phyloP scores from a whole-genome alignment of 2,329 filamentous ascomycete species.

The Cladosporium halotolerans region DNA sequence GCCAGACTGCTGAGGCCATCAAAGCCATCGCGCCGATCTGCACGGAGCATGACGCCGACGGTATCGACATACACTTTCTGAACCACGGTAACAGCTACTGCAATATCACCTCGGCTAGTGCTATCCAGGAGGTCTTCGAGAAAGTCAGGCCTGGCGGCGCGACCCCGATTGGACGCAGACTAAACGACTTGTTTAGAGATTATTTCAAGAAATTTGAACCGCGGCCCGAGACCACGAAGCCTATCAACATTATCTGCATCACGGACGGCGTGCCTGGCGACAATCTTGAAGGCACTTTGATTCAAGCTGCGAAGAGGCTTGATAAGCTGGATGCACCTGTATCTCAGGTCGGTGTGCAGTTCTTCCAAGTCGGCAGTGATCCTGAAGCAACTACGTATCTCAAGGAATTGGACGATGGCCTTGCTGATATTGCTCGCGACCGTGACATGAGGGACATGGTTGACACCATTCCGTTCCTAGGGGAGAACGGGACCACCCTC shows the following conservation, averaged over 20 bases:
- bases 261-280: constrained; percentile 82
- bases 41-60: constrained; percentile 70
- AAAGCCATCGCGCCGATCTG: constrained; percentile 74
- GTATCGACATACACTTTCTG: constrained; percentile 86
- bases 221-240: constrained; percentile 53
- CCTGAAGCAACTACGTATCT: constrained; percentile 58
- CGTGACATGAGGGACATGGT: constrained; percentile 74
- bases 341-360: constrained; percentile 87
- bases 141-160: constrained; percentile 56
- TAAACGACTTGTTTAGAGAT: constrained; percentile 64
- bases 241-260: constrained; percentile 86
- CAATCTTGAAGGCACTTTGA: constrained; percentile 66
- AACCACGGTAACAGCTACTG: constrained; percentile 65
- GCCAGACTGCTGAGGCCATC: constrained; percentile 65
- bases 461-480: constrained; percentile 74
- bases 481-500: constrained; percentile 46
- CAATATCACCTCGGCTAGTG: constrained; percentile 53
- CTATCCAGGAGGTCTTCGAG: constrained; percentile 66
- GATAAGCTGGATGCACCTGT: constrained; percentile 63
- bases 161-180: constrained; percentile 69
- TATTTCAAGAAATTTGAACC: constrained; percentile 57
- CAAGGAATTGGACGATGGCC: constrained; percentile 66
- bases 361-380: constrained; percentile 87
- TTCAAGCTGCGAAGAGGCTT: constrained; percentile 61
- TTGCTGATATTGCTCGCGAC: constrained; percentile 48